phyloP scores from a whole-genome alignment of 2,329 filamentous ascomycete species.

The Fusarium praegraminearum region DNA sequence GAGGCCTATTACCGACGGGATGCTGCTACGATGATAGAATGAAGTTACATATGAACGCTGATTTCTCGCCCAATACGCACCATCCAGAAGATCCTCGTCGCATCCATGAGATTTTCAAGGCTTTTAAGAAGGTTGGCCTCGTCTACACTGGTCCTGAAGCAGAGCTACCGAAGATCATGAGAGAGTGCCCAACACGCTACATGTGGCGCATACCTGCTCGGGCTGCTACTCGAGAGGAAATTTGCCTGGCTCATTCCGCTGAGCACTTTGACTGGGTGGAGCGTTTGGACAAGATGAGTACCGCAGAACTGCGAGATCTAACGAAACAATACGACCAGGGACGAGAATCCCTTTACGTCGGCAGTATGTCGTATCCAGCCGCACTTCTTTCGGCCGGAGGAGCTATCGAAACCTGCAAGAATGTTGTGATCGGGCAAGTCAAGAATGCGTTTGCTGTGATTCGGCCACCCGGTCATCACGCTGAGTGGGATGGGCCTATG shows the following conservation, averaged over 20 bases:
- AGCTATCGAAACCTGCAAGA: conserved; percentile 94
- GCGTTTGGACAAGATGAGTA: conserved; percentile 63
- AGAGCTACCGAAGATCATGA: conserved; percentile 65
- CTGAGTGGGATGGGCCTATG: conserved; percentile 86
- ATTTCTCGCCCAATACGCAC: conserved; percentile 78
- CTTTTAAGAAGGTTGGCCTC: conserved; percentile 84
- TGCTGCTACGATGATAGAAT: conserved; percentile 94
- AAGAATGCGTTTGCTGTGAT: conserved; percentile 98
- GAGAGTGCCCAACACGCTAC: conserved; percentile 67
- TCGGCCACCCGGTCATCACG: conserved; percentile 93
- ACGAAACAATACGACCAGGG: conserved; percentile 72
- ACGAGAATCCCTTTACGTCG: conserved; percentile 84
- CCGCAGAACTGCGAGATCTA: conserved; percentile 75
- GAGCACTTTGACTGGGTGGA: conserved; percentile 84
- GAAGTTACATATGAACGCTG: conserved; percentile 92
- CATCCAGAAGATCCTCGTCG: conserved; percentile 95
- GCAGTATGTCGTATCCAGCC: conserved; percentile 82
- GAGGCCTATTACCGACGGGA: conserved; percentile 74
- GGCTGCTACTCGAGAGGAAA: conserved; percentile 81
- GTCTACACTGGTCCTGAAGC: conserved; percentile 72
- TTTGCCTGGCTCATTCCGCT: conserved; percentile 81
- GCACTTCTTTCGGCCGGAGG: conserved; percentile 89
- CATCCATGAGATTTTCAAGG: conserved; percentile 93
- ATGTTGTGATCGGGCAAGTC: conserved; percentile 84
- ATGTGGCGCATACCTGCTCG: conserved; percentile 85